phyloP scores from a whole-genome alignment of 2,329 filamentous ascomycete species.

The Aureobasidium zeae region DNA sequence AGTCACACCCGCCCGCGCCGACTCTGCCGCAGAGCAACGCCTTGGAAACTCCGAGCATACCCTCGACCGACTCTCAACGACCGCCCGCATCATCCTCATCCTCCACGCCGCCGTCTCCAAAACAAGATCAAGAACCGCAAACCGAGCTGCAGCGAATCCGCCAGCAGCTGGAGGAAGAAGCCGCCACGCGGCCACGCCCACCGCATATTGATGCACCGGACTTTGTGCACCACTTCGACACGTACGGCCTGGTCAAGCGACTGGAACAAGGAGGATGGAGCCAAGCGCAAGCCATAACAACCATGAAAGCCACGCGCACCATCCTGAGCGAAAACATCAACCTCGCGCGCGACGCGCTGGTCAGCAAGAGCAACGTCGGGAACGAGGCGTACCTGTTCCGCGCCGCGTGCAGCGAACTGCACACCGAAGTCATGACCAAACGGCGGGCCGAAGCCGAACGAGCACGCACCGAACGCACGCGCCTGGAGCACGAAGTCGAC shows the following conservation, averaged over 20 bases:
- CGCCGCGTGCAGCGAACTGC: slow-evolving; percentile 85
- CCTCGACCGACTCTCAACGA: slow-evolving; percentile 21
- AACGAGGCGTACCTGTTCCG: slow-evolving; percentile 91
- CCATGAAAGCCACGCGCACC: slow-evolving; percentile 85
- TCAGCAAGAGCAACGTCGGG: slow-evolving; percentile 86
- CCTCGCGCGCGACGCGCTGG: slow-evolving; percentile 66
- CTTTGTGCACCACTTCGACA: slow-evolving; percentile 95
- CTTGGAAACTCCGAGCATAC: slow-evolving; percentile 35
- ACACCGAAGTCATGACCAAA: slow-evolving; percentile 74
- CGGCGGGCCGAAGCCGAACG: slow-evolving; percentile 69
- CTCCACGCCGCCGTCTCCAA: background rate
- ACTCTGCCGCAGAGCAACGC: slow-evolving; percentile 26
- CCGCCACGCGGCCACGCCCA: slow-evolving; percentile 29
- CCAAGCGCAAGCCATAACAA: slow-evolving; percentile 63
- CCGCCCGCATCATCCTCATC: background rate
- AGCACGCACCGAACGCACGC: slow-evolving; percentile 71
- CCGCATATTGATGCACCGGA: slow-evolving; percentile 64
- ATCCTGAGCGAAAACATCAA: slow-evolving; percentile 72
- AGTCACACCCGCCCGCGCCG: slow-evolving; percentile 12
- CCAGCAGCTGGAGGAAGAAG: slow-evolving; percentile 11
- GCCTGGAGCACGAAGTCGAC: slow-evolving; percentile 91
- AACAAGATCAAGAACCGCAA: slow-evolving; percentile 3
- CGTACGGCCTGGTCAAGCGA: slow-evolving; percentile 76
- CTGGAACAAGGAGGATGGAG: slow-evolving; percentile 64
- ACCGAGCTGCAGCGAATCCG: slow-evolving; percentile 4